These are phyloP conservation scores for Irpex sp. DNA, from an alignment of 1,284 basidiomycete genomes.

Conservation along the genomic window DNA sequence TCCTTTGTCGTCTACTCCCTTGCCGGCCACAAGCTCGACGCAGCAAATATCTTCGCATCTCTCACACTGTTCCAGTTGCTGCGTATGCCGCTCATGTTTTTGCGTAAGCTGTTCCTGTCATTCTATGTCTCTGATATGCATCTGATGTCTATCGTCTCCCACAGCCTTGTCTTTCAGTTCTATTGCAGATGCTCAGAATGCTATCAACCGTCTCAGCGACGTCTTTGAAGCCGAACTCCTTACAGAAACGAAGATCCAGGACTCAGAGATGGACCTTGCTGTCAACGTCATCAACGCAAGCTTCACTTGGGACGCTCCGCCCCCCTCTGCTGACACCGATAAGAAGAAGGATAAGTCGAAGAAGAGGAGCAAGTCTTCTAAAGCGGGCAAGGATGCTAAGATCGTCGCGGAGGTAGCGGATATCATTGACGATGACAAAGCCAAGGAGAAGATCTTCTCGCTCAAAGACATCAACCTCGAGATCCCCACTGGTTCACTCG, in stretches of 20 bases:
- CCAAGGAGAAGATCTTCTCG: slow-evolving; percentile 46
- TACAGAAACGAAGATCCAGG: slow-evolving; percentile 47
- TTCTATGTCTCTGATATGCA: neutral
- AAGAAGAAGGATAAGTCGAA: slow-evolving; percentile 15
- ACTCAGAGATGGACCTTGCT: slow-evolving; percentile 55
- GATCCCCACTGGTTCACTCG: slow-evolving; percentile 70
- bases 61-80: slow-evolving; percentile 81
- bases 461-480: slow-evolving; percentile 58
- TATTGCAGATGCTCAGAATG: slow-evolving; percentile 78
- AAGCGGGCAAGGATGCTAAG: slow-evolving; percentile 15
- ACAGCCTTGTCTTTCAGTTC: slow-evolving; percentile 73
- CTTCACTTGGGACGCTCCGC: slow-evolving; percentile 85
- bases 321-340: slow-evolving; percentile 35
- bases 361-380: slow-evolving; percentile 35
- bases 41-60: slow-evolving; percentile 78
- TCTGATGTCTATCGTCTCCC: slow-evolving; percentile 13
- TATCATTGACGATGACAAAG: slow-evolving; percentile 16
- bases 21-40: slow-evolving; percentile 63
- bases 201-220: slow-evolving; percentile 60
- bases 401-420: slow-evolving; percentile 12
- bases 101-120: slow-evolving; percentile 41
- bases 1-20: slow-evolving; percentile 83
- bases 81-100: slow-evolving; percentile 72
- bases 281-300: slow-evolving; percentile 64
- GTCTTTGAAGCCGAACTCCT: slow-evolving; percentile 80